phyloP scores from a whole-genome alignment of 2,329 filamentous ascomycete species.

The Aquanectria penicillioides region DNA sequence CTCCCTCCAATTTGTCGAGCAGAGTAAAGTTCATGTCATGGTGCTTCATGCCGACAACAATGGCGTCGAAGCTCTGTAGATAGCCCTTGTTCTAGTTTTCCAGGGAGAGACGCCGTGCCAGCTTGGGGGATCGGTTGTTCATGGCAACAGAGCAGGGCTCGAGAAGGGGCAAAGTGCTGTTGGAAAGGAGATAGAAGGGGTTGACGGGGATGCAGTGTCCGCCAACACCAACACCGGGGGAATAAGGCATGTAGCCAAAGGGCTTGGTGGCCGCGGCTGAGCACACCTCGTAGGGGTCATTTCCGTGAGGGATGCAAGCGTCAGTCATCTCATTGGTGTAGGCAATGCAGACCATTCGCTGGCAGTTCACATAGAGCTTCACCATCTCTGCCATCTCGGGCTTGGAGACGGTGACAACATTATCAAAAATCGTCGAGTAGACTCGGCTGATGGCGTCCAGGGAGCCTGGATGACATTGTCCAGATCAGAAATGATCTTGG shows the following conservation, averaged over 20 bases:
- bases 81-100: slow-evolving; percentile 27
- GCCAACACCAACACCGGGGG: slow-evolving; percentile 59
- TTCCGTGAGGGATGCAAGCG: slow-evolving; percentile 54
- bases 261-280: slow-evolving; percentile 59
- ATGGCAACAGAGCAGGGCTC: slow-evolving; percentile 2
- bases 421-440: slow-evolving; percentile 57
- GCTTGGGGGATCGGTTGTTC: background rate
- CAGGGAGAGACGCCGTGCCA: slow-evolving; percentile 29
- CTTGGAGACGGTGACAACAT: slow-evolving; percentile 56
- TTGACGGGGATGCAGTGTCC: slow-evolving; percentile 67
- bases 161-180: slow-evolving; percentile 55
- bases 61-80: slow-evolving; percentile 31
- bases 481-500: slow-evolving; percentile 63
- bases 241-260: slow-evolving; percentile 60
- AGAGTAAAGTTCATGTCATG: slow-evolving; percentile 38
- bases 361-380: slow-evolving; percentile 67
- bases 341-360: slow-evolving; percentile 63
- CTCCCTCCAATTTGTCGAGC: slow-evolving; percentile 47
- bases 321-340: slow-evolving; percentile 66
- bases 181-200: slow-evolving; percentile 61
- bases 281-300: slow-evolving; percentile 61
- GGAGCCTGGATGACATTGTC: slow-evolving; percentile 56
- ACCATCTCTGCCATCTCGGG: slow-evolving; percentile 67
- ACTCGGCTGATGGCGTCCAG: slow-evolving; percentile 53
- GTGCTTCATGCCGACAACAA: slow-evolving; percentile 30